phyloP scores from a whole-genome alignment of 2,329 filamentous ascomycete genomes.

The Xylaria sp. region DNA sequence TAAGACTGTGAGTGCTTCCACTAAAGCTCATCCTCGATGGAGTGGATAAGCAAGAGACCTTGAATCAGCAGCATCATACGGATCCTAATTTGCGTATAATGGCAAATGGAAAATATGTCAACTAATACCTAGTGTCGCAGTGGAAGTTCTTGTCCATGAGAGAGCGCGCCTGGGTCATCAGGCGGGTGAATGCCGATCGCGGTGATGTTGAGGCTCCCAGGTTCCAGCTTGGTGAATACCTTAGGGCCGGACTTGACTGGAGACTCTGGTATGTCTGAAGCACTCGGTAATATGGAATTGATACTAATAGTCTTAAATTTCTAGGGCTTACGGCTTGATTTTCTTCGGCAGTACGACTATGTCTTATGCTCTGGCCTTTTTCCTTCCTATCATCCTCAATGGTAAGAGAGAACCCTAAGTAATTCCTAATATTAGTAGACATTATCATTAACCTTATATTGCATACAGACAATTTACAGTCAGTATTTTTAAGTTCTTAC shows the following conservation, averaged over 20 bases:
- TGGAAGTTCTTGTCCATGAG: slow-evolving; percentile 55
- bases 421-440: no score
- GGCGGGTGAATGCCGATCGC: slow-evolving; percentile 57
- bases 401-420: neutral
- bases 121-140: neutral
- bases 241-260: slow-evolving; percentile 52
- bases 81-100: neutral
- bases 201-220: slow-evolving; percentile 60
- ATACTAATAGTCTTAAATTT: slow-evolving; percentile 59
- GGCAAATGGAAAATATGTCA: neutral
- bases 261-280: slow-evolving; percentile 55
- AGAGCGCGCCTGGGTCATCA: slow-evolving; percentile 53
- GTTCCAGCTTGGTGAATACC: slow-evolving; percentile 53
- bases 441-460: neutral
- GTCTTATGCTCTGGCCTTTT: slow-evolving; percentile 80
- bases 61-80: neutral
- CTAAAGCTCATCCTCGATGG: neutral
- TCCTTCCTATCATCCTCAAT: slow-evolving; percentile 78
- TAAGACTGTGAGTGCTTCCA: slow-evolving; percentile 38
- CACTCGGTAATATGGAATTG: neutral
- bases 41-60: neutral
- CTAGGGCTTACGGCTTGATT: slow-evolving; percentile 69
- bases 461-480: no score
- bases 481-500: neutral
- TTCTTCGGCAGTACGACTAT: slow-evolving; percentile 76